These are phyloP conservation scores for Funneliformis mosseae DNA, from an alignment of 192 early-diverging fungal genomes.

Conservation along the genomic window DNA sequence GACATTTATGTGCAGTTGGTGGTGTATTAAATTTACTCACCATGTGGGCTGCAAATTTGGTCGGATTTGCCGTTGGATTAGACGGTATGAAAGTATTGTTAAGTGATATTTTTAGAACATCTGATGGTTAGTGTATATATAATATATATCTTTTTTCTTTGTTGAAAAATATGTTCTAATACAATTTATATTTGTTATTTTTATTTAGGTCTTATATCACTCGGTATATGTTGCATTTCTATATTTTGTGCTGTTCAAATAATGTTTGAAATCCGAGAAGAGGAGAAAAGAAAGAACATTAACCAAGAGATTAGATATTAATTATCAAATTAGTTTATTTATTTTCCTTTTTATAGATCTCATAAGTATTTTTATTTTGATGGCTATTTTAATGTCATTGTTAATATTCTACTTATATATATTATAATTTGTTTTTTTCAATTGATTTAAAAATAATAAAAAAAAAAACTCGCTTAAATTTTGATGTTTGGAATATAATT, in stretches of 20 bases:
- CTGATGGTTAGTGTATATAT: constrained; percentile 45
- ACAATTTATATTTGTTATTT: constrained; percentile 34
- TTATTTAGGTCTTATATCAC: constrained; percentile 47
- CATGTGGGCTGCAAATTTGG: constrained; percentile 96
- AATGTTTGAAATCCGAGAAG: constrained; percentile 82
- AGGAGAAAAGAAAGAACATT: constrained; percentile 62
- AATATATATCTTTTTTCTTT: constrained; percentile 1
- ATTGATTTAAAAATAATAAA: no score
- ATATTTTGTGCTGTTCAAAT: constrained; percentile 72
- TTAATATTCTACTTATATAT: no score
- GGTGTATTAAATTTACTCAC: constrained; percentile 84
- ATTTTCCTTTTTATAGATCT: neutral
- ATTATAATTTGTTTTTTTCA: no score
- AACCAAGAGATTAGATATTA: constrained; percentile 12
- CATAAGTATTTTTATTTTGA: no score
- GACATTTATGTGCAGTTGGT: constrained; percentile 80
- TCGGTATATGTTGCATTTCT: constrained; percentile 49
- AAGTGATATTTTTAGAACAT: constrained; percentile 59
- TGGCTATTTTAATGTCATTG: no score
- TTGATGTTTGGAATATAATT: no score
- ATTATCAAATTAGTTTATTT: neutral
- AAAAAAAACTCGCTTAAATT: no score
- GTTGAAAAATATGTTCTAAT: neutral
- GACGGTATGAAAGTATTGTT: constrained; percentile 82
- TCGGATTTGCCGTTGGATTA: constrained; percentile 92